A percentile compares a stretch with the other conserved stretches of the same genome.
These are phyloP conservation scores for Hericium coralloides DNA, from an alignment of 768 basidiomycete species.

Conservation along the genomic window DNA sequence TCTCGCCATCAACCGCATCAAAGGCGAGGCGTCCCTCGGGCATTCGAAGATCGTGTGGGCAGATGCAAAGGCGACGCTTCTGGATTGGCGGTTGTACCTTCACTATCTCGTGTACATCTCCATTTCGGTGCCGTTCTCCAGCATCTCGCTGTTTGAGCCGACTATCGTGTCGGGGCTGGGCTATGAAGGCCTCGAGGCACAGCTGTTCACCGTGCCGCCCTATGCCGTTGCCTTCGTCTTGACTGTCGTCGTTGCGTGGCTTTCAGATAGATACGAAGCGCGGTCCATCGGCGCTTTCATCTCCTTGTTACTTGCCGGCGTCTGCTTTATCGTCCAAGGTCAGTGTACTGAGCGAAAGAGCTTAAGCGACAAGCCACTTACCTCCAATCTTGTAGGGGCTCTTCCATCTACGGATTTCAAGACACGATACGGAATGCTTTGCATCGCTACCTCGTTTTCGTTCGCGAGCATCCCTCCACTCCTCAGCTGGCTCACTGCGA, in stretches of 20 bases:
- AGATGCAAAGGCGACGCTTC: constrained; percentile 22
- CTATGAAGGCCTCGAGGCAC: constrained; percentile 39
- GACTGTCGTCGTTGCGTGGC: constrained; percentile 17
- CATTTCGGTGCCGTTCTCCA: constrained; percentile 28
- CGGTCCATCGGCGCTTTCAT: neutral
- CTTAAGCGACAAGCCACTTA: neutral
- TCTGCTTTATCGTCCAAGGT: neutral
- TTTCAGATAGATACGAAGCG: constrained; percentile 17
- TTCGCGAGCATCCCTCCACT: constrained; percentile 26
- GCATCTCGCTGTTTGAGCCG: constrained; percentile 46
- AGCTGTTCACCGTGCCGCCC: constrained; percentile 46
- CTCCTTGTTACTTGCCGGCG: constrained; percentile 4
- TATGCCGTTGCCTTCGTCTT: constrained; percentile 24
- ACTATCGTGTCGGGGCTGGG: constrained; percentile 54
- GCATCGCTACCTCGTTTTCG: constrained; percentile 23
- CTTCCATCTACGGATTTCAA: constrained; percentile 17
- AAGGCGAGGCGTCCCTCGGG: neutral
- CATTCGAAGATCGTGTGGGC: constrained; percentile 19
- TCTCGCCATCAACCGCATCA: constrained; percentile 19
- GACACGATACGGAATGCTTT: constrained; percentile 25
- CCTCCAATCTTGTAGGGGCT: constrained; percentile 12
- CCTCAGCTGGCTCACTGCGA: constrained; percentile 28
- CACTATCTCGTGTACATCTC: constrained; percentile 22
- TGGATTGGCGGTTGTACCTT: constrained; percentile 24
- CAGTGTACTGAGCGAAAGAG: neutral